Conservation (phyloP, 768 basidiomycete genomes). For the Symmetrospora coprosmae region DNA sequence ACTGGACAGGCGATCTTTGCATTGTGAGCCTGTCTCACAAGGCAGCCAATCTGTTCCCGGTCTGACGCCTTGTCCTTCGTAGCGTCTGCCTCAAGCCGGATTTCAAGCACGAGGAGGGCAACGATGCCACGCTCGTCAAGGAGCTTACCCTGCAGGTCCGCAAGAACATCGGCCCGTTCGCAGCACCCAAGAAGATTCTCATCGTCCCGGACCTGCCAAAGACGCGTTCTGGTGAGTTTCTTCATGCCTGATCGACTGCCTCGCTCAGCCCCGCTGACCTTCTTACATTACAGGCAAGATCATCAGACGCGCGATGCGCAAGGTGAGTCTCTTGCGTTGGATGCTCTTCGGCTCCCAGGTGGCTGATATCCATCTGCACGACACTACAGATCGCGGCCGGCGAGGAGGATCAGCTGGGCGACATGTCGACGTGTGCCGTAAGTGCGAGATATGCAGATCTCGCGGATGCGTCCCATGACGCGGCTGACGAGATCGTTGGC, state of each 20-base stretch:
- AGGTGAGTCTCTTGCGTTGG: too few relatives aligned
- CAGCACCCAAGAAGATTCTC: conserved; percentile 79
- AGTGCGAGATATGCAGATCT: too few relatives aligned
- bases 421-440: conserved; percentile 83
- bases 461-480: too few relatives aligned
- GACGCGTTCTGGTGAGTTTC: background rate
- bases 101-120: conserved; percentile 56
- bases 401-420: conserved; percentile 88
- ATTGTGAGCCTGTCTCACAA: conserved; percentile 39
- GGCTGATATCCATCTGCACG: too few relatives aligned
- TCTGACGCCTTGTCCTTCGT: conserved; percentile 45
- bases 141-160: conserved; percentile 88
- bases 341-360: too few relatives aligned
- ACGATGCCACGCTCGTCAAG: conserved; percentile 61
- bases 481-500: too few relatives aligned
- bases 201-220: conserved; percentile 43
- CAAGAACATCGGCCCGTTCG: conserved; percentile 95
- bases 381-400: conserved; percentile 89
- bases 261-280: background rate
- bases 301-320: too few relatives aligned
- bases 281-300: background rate
- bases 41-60: background rate
- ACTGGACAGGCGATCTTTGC: conserved; percentile 82
- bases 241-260: background rate
- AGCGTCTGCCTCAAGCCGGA: conserved; percentile 93